Base-by-base conservation (phyloP, 2,329 filamentous ascomycete genomes). In the Colletotrichum liaoningense region DNA sequence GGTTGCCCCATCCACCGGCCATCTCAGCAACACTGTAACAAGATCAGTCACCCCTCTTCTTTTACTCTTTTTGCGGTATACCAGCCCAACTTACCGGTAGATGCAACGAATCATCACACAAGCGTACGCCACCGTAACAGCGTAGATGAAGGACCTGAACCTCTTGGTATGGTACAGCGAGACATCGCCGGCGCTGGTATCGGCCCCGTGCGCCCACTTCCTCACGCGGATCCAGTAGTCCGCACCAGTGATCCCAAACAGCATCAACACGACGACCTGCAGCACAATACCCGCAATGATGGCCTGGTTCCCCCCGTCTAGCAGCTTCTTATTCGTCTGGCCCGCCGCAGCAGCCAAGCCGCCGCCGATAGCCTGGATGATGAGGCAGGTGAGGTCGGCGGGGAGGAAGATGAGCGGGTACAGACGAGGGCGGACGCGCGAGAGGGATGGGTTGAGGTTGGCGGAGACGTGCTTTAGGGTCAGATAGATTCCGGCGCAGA, bases 401-500 rank as follows among this genome's bases (percentile, higher is more conserved):
- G 88, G 87, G n/a, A 90, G 86, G 81, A 91, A 91, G 81, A 90
- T 81, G 77, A 86, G 84, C 4, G 89, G 89, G 79, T 89, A 90
- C 76, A 84, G 83, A n/a, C 79, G 81, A 22, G 89, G 86, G 4
- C 83, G 83, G 69, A 91, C 77, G 75, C 87, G 86, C n/a, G 88
- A 90, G 66, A 89, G 82, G 49, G 76, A 56, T 9, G 88, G 85
- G 80, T 83, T 84, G 74, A 90, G 83, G 59, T 84, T 80, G 42
- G 88, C 81, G 71, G 87, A 85, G 75, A 89, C 80, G 83, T 91
- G 90, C 80, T 91, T 90, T 72, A 92, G 87, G 4, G 88, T 91
- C 30, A 93, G 86, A 83, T 92, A 93, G 80, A 92, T 88, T 78
- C 86, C 87, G 75, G 90, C 89, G 81, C 89, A 90, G 80, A 92